Percentiles rank a stretch among this genome's conserved stretches.
These are phyloP conservation scores for Aureobasidium musti DNA, from an alignment of 2,329 filamentous ascomycete species.

Conservation along the genomic window DNA sequence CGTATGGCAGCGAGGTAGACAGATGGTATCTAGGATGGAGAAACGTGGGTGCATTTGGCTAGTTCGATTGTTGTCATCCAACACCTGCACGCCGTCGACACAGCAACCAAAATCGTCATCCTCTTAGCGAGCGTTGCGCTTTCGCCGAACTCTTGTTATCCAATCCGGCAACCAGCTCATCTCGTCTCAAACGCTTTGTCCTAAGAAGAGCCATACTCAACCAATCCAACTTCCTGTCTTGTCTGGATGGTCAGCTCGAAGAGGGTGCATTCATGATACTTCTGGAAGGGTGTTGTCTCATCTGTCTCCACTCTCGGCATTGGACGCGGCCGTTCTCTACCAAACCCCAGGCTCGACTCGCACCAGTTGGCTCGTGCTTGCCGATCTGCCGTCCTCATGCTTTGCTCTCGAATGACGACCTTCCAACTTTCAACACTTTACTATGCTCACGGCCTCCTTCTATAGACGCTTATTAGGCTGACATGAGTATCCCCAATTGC, in stretches of 20 bases:
- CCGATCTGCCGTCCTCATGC: conserved; percentile 10
- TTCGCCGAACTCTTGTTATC: background rate
- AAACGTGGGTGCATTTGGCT: conserved; percentile 26
- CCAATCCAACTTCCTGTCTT: background rate
- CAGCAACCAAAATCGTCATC: conserved; percentile 26
- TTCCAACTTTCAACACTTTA: conserved; percentile 2
- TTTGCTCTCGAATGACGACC: background rate
- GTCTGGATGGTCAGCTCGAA: background rate
- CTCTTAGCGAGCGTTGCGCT: background rate
- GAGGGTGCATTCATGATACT: background rate
- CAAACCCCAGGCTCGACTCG: background rate
- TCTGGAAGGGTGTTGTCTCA: background rate
- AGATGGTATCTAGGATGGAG: background rate
- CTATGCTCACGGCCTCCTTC: background rate
- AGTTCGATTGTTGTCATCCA: conserved; percentile 27
- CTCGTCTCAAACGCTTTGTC: background rate
- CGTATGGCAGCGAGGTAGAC: conserved; percentile 13
- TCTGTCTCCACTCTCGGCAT: conserved; percentile 2
- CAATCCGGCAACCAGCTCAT: background rate
- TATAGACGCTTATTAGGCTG: background rate
- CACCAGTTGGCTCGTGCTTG: conserved; percentile 5
- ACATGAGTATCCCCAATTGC: background rate
- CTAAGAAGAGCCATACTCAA: too few species aligned
- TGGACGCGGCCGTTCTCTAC: background rate
- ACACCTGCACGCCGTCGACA: conserved; percentile 5